These are phyloP conservation scores for Immersiella caudata DNA, from an alignment of 495 filamentous ascomycete genomes.

Conservation along the genomic window DNA sequence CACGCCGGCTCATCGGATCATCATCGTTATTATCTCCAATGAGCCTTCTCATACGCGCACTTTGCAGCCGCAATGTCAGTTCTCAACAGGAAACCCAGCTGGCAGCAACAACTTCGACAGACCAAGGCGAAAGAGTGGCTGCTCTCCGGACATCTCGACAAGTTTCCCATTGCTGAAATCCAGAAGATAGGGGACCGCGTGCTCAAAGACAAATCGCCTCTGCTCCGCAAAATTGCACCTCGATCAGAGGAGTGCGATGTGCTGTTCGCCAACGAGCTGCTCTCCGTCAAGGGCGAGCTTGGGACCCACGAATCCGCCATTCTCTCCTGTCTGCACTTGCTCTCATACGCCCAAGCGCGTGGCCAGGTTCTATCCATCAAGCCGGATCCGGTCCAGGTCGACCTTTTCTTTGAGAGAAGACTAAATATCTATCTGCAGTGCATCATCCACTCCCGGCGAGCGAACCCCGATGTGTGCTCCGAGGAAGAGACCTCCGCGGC, in stretches of 20 bases:
- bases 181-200: constrained; percentile 15
- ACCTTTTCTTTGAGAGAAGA: constrained; percentile 21
- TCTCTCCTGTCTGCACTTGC: constrained; percentile 19
- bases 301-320: constrained; percentile 23
- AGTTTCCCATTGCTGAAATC: constrained; percentile 19
- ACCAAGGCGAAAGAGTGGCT: constrained; percentile 16
- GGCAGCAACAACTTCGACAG: constrained; percentile 21
- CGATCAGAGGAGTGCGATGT: constrained; percentile 18
- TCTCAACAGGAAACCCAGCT: constrained; percentile 16
- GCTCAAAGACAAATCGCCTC: constrained; percentile 12
- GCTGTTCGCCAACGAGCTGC: constrained; percentile 21
- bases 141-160: not conserved
- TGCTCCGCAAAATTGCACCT: constrained; percentile 1
- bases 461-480: constrained; percentile 15
- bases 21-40: not conserved
- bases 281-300: constrained; percentile 15
- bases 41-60: not conserved
- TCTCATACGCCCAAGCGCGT: constrained; percentile 20
- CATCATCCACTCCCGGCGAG: constrained; percentile 15
- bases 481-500: constrained; percentile 22
- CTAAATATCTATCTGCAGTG: constrained; percentile 19
- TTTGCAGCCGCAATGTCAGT: constrained; percentile 5
- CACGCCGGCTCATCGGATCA: not conserved
- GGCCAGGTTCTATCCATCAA: constrained; percentile 18
- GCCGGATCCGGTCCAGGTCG: not conserved